These are phyloP conservation scores for Cladophialophora yegresii DNA, from an alignment of 2,329 filamentous ascomycete species.

Conservation along the genomic window DNA sequence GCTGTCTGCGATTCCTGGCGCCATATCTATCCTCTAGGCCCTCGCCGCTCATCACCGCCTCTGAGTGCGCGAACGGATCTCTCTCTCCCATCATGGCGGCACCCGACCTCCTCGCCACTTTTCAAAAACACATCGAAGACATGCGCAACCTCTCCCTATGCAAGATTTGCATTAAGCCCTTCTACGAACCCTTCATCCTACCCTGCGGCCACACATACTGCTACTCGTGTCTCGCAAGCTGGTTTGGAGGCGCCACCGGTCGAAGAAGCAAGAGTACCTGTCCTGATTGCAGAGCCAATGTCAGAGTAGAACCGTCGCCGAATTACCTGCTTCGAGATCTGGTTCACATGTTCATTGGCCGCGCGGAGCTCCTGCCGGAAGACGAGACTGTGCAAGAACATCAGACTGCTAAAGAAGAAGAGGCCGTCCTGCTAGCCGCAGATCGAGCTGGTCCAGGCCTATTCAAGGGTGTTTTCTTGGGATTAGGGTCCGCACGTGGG, in stretches of 20 bases:
- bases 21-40: not conserved
- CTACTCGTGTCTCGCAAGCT: slow-evolving; percentile 56
- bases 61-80: not conserved
- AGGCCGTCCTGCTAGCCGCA: slow-evolving; percentile 60
- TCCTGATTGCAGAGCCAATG: slow-evolving; percentile 65
- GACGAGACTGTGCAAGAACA: slow-evolving; percentile 67
- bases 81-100: slow-evolving; percentile 20
- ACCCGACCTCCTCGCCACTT: slow-evolving; percentile 40
- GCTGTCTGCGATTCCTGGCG: not conserved
- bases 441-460: slow-evolving; percentile 63
- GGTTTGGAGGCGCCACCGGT: slow-evolving; percentile 39
- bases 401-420: slow-evolving; percentile 58
- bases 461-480: slow-evolving; percentile 63
- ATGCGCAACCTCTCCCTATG: slow-evolving; percentile 65
- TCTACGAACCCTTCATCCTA: slow-evolving; percentile 70
- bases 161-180: slow-evolving; percentile 67
- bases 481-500: slow-evolving; percentile 18
- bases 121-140: slow-evolving; percentile 60
- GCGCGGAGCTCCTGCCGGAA: slow-evolving; percentile 61
- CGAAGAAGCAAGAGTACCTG: slow-evolving; percentile 60
- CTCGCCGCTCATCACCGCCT: not conserved
- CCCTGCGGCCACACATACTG: slow-evolving; percentile 72
- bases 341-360: slow-evolving; percentile 62
- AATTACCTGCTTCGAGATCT: slow-evolving; percentile 67
- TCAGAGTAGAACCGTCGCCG: slow-evolving; percentile 62